A percentile compares a stretch with the other conserved stretches of the same genome.
These are phyloP conservation scores for Colletotrichum tropicicola DNA, from an alignment of 2,329 filamentous ascomycete genomes.

Conservation along the genomic window DNA sequence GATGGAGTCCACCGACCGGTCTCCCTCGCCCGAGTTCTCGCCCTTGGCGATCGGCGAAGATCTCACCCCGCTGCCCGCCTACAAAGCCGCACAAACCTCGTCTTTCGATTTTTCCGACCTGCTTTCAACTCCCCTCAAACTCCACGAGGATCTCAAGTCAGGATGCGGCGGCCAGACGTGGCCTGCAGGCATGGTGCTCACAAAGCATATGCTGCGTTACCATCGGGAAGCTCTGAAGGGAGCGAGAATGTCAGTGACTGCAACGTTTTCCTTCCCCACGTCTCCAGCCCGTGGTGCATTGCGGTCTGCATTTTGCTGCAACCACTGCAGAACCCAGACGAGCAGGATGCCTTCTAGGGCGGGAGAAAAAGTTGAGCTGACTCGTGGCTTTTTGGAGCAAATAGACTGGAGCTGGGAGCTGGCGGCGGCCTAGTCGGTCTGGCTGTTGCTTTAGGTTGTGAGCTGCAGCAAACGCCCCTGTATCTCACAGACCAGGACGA, in stretches of 20 bases:
- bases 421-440: slow-evolving; percentile 88
- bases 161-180: slow-evolving; percentile 95
- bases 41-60: slow-evolving; percentile 62
- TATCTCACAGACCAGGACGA: slow-evolving; percentile 87
- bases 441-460: slow-evolving; percentile 61
- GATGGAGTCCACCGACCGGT: slow-evolving; percentile 31
- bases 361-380: slow-evolving; percentile 11
- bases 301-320: not conserved
- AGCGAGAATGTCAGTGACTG: slow-evolving; percentile 75
- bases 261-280: not conserved
- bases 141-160: slow-evolving; percentile 86
- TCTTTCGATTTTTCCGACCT: slow-evolving; percentile 76
- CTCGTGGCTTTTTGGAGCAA: slow-evolving; percentile 17
- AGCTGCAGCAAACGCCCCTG: slow-evolving; percentile 61
- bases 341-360: not conserved
- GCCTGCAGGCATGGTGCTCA: slow-evolving; percentile 91
- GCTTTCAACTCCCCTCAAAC: slow-evolving; percentile 72
- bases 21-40: slow-evolving; percentile 59
- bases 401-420: slow-evolving; percentile 88
- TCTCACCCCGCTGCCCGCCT: slow-evolving; percentile 66
- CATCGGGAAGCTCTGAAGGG: slow-evolving; percentile 69
- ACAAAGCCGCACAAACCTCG: slow-evolving; percentile 63
- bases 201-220: slow-evolving; percentile 84
- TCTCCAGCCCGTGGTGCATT: not conserved
- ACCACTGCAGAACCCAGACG: not conserved